Evolutionary conservation across 441 rosid genomes (phyloP), one percentile per base, ranked within the genome.

Genomic region (Adansonia grandidieri): DNA sequence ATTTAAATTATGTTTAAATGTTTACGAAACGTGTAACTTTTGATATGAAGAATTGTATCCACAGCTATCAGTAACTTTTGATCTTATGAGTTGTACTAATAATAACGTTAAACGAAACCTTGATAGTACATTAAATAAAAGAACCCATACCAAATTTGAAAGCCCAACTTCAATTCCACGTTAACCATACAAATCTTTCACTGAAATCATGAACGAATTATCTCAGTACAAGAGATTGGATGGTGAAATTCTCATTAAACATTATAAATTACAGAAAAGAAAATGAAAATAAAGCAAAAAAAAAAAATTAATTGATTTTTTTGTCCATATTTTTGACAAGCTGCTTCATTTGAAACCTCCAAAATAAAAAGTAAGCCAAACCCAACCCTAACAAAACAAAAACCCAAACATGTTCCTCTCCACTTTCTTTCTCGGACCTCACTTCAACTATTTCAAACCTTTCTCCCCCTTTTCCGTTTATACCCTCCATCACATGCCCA

Each of bases 281-380:
- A 66, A 9, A 42, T 47, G 51, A 7, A 58, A 19, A 58, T 8
- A 8, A 9, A 4, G 17, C 17, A 1, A 3, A 42, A 2, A 1
- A 3, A 17, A 10, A 10, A 5, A 76, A 37, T 53, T 73, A 94
- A 28, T 81, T 79, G 68, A 19, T 83, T 86, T 93, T 93, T 19
- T 87, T 91, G 78, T 89, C 89, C 88, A 90, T 66, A 76, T 85
- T 87, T 5, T 79, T 78, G 10, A 89, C 90, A 15, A 95, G 96
- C 51, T 74, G 86, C 76, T 79, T 89, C 98, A 95, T 95, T 80
- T 93, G 98, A 79, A 95, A 93, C 88, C 97, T 91, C 97, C 97
- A 95, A 79, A 90, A 67, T 80, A 88, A 66, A 69, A 95, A 93
- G 83, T 91, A 91, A 77, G 92, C 94, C 76, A 95, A 80, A 60